Evolutionary conservation across 2,329 filamentous ascomycete species (phyloP).

Genomic region (Sordariomycetes sp.): DNA sequence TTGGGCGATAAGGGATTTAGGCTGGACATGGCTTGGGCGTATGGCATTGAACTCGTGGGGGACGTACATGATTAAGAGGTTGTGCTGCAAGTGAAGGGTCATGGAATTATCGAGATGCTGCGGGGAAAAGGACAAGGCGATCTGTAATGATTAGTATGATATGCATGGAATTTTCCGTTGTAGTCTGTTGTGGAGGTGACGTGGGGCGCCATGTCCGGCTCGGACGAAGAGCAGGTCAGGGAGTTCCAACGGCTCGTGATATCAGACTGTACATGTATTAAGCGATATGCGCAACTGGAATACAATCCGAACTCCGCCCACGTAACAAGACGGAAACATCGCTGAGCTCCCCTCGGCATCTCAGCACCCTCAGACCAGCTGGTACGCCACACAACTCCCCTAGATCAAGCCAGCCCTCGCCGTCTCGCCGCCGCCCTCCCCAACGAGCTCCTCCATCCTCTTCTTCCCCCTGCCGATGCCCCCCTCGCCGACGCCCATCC

Average conservation of each 20-base stretch:
- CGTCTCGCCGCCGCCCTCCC: constrained; percentile 47
- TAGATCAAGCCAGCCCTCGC: constrained; percentile 47
- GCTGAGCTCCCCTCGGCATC: too few relatives aligned
- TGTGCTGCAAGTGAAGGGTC: not conserved
- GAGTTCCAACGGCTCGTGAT: too few relatives aligned
- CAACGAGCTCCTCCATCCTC: constrained; percentile 42
- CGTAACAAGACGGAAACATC: too few relatives aligned
- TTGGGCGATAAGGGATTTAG: constrained; percentile 35
- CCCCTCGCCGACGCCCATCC: constrained; percentile 93
- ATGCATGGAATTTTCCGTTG: not conserved
- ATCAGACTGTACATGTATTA: too few relatives aligned
- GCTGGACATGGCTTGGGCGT: not conserved
- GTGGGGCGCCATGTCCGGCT: not conserved
- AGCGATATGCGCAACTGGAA: too few relatives aligned
- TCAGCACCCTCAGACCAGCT: not conserved
- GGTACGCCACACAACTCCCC: constrained; percentile 3
- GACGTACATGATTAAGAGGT: not conserved
- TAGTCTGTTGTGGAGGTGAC: not conserved
- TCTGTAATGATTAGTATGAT: not conserved
- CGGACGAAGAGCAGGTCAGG: too few relatives aligned
- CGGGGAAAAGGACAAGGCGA: not conserved
- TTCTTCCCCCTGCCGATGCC: constrained; percentile 51
- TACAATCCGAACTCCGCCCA: too few relatives aligned
- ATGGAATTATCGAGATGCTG: not conserved
- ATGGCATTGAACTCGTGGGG: not conserved